Base-by-base conservation (phyloP, 2,329 filamentous ascomycete species). In the Diplodia seriata region DNA sequence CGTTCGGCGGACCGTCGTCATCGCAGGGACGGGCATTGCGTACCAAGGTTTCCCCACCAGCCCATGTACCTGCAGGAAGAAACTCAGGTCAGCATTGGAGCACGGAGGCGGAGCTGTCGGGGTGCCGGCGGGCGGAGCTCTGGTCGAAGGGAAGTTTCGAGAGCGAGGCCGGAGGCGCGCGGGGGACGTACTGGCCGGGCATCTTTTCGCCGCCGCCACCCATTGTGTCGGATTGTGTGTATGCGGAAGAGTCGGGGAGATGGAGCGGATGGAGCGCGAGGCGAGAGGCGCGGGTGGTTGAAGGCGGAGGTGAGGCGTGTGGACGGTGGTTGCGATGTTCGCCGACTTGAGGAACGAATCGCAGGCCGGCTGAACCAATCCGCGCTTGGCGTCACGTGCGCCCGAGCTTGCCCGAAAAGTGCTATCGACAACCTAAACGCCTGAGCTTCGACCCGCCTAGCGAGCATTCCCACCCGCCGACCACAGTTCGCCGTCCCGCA, bases 31-130 rank as follows among this genome's bases (percentile, higher is more conserved):
- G 23, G 47, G 31, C 23, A 63, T 29, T 61, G 56, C 47, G 40
- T 71, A 72, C 69, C 70, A 26, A 72, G 56, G 64, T 26, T 67
- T 38, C 70, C 70, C 70, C 70, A 72, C 63, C 68, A 63, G 57
- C 70, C 70, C 68, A 72, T 66, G 56, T 71, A 71, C 64, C 70
- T 71, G 69, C 20, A 26, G 53, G 31, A 64, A 64, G 54, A 68
- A 49, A 36, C 23, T 51, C 15, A n/a, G 43, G 68, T 71, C 66
- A 71, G 56, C 57, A 49, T 63, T 29, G 59, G 47, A 63, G 29
- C 59, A 49, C 43, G 26, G 64, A 59, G 65, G 51, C 26, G 63
- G 43, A 8, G 47, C 55, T 51, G 56, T n/a, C 53, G 55, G 20
- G 11, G n/a, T 26, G 38, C 14, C 57, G 33, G 57, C 26, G 4